Evolutionary conservation across 2,329 filamentous ascomycete species (phyloP), one percentile per base, ranked within the genome.

Genomic region (Colletotrichum sp.): DNA sequence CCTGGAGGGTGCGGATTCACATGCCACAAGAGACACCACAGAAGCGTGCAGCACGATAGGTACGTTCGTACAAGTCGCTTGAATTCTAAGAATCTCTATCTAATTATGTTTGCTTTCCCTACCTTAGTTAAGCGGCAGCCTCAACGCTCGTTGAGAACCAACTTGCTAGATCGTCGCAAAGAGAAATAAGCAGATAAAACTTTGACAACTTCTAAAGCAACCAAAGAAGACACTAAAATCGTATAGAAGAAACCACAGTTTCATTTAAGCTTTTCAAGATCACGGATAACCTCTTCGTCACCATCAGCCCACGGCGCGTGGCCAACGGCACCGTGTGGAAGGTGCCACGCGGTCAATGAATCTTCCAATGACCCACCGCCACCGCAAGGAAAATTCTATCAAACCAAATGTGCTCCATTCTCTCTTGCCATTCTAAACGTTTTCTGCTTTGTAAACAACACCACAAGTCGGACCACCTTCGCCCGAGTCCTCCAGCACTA

Each of bases 131-230:
- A 9, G 36, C 16, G 8, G 8, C 36, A 18, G 36, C 16, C 16
- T 44, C 7, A 5, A 18, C 16, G 8, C 18, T n/a, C n/a, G n/a
- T n/a, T 22, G 10, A 48, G 44, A 48, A 48, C 1, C 2, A 48
- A 48, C 6, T 48, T 1, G 3, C n/a, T 1, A 13, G 44, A 1
- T 7, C 6, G 1, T n/a, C 18, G 18, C 44, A 22, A 3, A 12
- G 2, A 48, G 5, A 22, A 13, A 48, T 7, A 52, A 6, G n/a
- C n/a, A 52, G 44, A 52, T 52, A 2, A 52, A 24, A 52, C 44
- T 22, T 24, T 24, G 12, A 3, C 6, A 52, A 52, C 44, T 52
- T 2, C 4, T 7, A 22, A 52, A 48, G 5, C 39, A n/a, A 48
- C 39, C 5, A 12, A 48, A 6, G 3, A n/a, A 6, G 18, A 48